Percentiles rank a stretch among this genome's conserved stretches.
phyloP scores from a whole-genome alignment of 305 asterid genomes.

The Fraxinus dipetala region DNA sequence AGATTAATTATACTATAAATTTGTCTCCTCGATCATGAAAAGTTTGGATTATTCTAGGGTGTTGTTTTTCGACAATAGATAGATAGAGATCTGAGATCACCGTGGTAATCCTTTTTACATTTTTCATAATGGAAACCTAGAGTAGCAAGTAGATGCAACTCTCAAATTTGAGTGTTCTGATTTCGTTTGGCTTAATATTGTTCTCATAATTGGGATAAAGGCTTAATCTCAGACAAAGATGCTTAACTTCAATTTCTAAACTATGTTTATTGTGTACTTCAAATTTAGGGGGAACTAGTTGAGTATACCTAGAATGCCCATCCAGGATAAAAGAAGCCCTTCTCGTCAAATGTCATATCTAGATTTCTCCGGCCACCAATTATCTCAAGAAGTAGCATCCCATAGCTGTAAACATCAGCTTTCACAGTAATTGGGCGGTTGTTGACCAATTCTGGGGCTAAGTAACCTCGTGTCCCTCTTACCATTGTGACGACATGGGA shows the following conservation, averaged over 20 bases:
- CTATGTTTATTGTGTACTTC: neutral
- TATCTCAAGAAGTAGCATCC: conserved; percentile 88
- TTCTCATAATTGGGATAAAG: neutral
- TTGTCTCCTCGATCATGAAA: neutral
- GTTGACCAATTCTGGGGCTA: conserved; percentile 89
- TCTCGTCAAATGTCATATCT: conserved; percentile 71
- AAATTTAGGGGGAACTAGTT: neutral
- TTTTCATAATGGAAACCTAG: neutral
- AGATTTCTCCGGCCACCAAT: conserved; percentile 84
- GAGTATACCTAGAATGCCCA: conserved; percentile 86
- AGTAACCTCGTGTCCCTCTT: conserved; percentile 80
- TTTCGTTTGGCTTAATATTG: neutral
- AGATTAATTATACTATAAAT: neutral
- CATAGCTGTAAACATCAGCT: conserved; percentile 91
- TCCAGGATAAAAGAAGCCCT: conserved; percentile 76
- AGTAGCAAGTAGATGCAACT: neutral
- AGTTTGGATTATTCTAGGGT: neutral
- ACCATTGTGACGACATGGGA: conserved; percentile 80
- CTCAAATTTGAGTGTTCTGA: neutral
- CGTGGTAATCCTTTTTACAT: neutral
- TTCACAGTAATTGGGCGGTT: conserved; percentile 79
- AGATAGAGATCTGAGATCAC: neutral
- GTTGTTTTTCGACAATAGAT: neutral
- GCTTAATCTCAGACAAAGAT: neutral
- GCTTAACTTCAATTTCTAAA: neutral